A percentile compares a stretch with the other conserved stretches of the same genome.
These are phyloP conservation scores for Myxozyma geophila DNA, from an alignment of 805 yeast species.

Conservation along the genomic window DNA sequence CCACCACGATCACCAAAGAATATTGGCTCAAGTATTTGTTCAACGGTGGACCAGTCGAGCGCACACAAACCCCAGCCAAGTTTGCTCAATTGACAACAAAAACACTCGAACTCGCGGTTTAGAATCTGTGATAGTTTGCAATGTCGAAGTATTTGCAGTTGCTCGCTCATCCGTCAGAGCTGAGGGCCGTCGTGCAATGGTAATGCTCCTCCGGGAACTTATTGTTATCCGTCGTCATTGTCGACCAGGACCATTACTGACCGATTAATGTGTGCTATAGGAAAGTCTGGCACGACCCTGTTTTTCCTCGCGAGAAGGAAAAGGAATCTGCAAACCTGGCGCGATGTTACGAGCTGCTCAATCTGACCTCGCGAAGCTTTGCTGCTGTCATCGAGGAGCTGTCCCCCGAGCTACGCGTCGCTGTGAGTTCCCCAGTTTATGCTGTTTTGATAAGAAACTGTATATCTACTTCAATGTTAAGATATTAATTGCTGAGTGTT, in stretches of 20 bases:
- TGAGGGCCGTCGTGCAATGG: constrained; percentile 68
- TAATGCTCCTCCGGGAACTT: constrained; percentile 41
- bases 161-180: constrained; percentile 70
- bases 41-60: not conserved
- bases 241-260: not conserved
- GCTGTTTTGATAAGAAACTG: not conserved
- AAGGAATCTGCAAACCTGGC: constrained; percentile 53
- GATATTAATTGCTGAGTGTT: not conserved
- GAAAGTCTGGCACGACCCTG: constrained; percentile 54
- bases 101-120: no score
- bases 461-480: not conserved
- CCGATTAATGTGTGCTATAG: constrained; percentile 3
- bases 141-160: constrained; percentile 44
- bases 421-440: constrained; percentile 47
- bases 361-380: constrained; percentile 83
- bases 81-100: not conserved
- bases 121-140: not conserved
- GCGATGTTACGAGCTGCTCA: constrained; percentile 70
- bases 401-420: constrained; percentile 84
- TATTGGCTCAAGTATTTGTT: no score
- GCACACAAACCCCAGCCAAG: not conserved
- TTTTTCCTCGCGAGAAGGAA: constrained; percentile 55
- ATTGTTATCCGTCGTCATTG: not conserved
- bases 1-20: no score
- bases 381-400: constrained; percentile 91